Conservation (phyloP, 208 protist species). For the Leishmania tropica region DNA sequence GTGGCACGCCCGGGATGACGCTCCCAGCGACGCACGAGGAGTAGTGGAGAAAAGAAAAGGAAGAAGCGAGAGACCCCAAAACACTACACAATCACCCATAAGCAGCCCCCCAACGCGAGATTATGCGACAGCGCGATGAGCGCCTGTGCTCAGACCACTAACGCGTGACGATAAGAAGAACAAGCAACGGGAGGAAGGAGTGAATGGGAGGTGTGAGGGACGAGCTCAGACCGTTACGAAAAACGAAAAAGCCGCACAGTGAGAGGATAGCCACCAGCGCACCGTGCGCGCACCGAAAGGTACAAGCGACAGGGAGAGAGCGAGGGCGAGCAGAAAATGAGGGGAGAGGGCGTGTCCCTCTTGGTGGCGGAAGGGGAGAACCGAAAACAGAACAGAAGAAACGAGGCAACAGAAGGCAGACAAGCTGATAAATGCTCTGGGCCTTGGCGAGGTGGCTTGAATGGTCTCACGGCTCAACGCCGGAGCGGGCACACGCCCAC, state of each 20-base stretch:
- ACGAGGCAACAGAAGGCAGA: neutral
- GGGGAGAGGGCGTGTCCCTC: neutral
- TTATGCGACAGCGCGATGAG: neutral
- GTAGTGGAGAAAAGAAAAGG: too few relatives aligned
- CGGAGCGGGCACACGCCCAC: too few relatives aligned
- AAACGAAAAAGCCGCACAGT: too few relatives aligned
- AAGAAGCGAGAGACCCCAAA: too few relatives aligned
- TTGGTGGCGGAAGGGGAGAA: neutral
- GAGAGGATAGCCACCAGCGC: too few relatives aligned
- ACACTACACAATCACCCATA: too few relatives aligned
- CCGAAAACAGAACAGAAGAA: neutral
- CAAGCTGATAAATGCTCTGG: neutral
- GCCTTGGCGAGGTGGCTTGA: neutral
- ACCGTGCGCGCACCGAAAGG: neutral
- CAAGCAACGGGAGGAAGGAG: neutral
- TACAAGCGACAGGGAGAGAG: neutral
- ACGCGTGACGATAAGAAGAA: neutral
- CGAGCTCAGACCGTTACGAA: too few relatives aligned
- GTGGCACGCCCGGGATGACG: neutral
- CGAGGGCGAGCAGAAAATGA: too few relatives aligned
- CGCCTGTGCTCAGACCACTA: neutral
- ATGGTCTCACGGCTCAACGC: neutral
- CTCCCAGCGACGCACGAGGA: too few relatives aligned
- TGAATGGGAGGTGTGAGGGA: neutral
- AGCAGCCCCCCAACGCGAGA: too few relatives aligned